Base-by-base conservation (phyloP, 768 basidiomycete genomes). In the Chalciporus chontae region DNA sequence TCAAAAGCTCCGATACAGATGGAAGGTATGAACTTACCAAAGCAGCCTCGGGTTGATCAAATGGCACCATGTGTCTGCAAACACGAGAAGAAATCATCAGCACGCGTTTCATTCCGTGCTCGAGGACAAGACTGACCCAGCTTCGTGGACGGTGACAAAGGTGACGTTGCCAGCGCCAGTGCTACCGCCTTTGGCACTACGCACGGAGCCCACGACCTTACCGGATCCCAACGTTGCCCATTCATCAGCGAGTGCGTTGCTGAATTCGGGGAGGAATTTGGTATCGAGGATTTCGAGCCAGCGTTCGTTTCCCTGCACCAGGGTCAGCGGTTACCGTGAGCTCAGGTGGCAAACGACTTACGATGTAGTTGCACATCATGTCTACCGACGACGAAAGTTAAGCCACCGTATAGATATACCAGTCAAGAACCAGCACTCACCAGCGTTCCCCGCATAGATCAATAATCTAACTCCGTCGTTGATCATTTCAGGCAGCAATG, bases 351-450 rank as follows among this genome's bases (percentile, higher is more conserved):
- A 19, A 31, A 13, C 31, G 23, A 63, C 78, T 52, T 55, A 81
- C 86, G 23, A 89, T 78, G 59, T 77, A 88, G 70, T 94, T 93
- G 75, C 92, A 94, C 87, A 90, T 87, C 75, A 84, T 81, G 67
- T 94, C 91, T 77, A 43, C 51, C 36, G 26, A 53, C 13, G 26
- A n/a, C 31, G 23, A 29, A 56, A 36, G 58, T 61, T 55, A 55
- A 8, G 63, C 14, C 26, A 45, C n/a, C 19, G 36, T 6, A 36
- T 21, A 52, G 17, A 50, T 5, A 48, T 8, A 32, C 8, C 13
- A 38, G 26, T 11, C 19, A 19, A 9, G 34, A 5, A 19, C 3
- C 15, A 15, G 24, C 17, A 73, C 80, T 53, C 56, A 85, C 87
- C 74, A 60, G 89, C 87, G 55, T 87, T 85, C 17, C 89, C 94